Conservation (phyloP, 768 basidiomycete genomes). For the Phlebiopsis gigantea region DNA sequence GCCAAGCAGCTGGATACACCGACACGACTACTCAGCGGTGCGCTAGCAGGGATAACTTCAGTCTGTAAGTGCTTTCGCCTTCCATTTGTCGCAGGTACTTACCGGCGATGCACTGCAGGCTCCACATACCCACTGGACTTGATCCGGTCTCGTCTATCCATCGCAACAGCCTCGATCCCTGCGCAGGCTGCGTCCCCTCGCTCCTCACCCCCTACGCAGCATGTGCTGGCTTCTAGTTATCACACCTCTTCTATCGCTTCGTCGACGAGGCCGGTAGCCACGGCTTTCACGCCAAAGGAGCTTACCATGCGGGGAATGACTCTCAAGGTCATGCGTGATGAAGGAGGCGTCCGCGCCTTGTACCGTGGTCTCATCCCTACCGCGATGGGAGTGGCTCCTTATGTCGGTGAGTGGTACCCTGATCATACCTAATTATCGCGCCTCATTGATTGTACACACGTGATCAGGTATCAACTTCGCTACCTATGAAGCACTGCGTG, state of each 20-base stretch:
- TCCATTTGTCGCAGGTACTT: background rate
- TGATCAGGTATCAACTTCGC: constrained; percentile 76
- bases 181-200: constrained; percentile 23
- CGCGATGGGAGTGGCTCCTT: constrained; percentile 85
- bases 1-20: constrained; percentile 81
- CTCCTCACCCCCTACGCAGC: constrained; percentile 24
- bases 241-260: constrained; percentile 44
- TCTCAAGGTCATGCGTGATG: constrained; percentile 82
- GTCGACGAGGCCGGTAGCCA: constrained; percentile 21
- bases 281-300: constrained; percentile 44
- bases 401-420: constrained; percentile 37
- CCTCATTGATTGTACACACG: background rate
- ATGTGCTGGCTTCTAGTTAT: constrained; percentile 44
- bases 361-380: constrained; percentile 86
- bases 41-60: constrained; percentile 89
- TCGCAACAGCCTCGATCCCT: constrained; percentile 80
- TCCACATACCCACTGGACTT: constrained; percentile 93
- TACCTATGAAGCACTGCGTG: constrained; percentile 81
- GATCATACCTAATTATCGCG: constrained; percentile 6
- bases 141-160: constrained; percentile 86
- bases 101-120: constrained; percentile 33
- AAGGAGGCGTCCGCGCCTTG: constrained; percentile 83
- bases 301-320: constrained; percentile 87
- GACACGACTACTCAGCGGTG: constrained; percentile 79
- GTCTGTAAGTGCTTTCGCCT: constrained; percentile 60